Conservation (phyloP, 106 monocot species). For the Triglochin maritima region DNA sequence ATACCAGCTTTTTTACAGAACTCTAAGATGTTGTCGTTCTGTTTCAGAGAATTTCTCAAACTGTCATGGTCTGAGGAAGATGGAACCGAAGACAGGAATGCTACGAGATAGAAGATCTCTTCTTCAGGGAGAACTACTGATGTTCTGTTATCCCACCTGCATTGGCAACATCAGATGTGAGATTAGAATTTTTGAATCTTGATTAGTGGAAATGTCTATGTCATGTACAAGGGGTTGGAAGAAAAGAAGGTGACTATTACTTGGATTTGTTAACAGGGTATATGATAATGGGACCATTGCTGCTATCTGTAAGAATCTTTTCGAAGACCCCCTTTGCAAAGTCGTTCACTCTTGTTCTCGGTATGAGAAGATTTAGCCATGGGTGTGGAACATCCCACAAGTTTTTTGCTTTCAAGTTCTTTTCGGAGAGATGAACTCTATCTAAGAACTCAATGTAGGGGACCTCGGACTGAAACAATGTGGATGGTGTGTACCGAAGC, state of each 20-base stretch:
- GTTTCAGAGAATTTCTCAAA: slow-evolving; percentile 28
- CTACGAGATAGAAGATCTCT: slow-evolving; percentile 63
- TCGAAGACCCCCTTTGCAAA: slow-evolving; percentile 60
- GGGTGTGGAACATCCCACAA: slow-evolving; percentile 87
- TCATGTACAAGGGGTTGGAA: not conserved
- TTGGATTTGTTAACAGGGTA: slow-evolving; percentile 74
- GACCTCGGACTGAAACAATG: slow-evolving; percentile 71
- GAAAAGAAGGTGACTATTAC: slow-evolving; percentile 15
- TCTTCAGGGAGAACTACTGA: slow-evolving; percentile 49
- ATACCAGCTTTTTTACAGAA: slow-evolving; percentile 48
- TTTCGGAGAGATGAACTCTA: slow-evolving; percentile 59
- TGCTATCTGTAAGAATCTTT: slow-evolving; percentile 58
- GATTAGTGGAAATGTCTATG: too few relatives aligned
- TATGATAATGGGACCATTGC: slow-evolving; percentile 66
- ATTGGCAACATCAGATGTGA: not conserved
- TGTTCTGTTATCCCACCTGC: slow-evolving; percentile 59
- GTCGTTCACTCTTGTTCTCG: slow-evolving; percentile 38
- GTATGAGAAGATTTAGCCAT: slow-evolving; percentile 76
- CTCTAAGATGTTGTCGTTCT: slow-evolving; percentile 41
- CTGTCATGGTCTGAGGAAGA: slow-evolving; percentile 21
- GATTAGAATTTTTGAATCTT: too few relatives aligned
- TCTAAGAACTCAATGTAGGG: slow-evolving; percentile 69
- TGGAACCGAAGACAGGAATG: slow-evolving; percentile 57
- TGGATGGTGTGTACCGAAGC: slow-evolving; percentile 51
- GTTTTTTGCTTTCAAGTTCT: slow-evolving; percentile 54